Percentiles rank a stretch among this genome's conserved stretches.
phyloP scores from a whole-genome alignment of 2,329 filamentous ascomycete genomes.

The Oidium heveae region DNA sequence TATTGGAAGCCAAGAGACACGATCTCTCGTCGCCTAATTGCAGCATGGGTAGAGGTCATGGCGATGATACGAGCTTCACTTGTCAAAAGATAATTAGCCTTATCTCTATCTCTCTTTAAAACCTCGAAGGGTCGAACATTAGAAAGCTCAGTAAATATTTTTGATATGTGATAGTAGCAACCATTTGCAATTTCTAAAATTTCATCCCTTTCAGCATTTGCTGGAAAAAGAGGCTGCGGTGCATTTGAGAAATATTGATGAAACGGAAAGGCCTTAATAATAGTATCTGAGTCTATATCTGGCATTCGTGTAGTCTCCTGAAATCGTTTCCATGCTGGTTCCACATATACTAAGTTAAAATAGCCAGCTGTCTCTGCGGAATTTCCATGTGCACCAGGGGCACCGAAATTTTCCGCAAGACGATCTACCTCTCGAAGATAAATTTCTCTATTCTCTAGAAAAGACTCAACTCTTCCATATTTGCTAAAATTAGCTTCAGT shows the following conservation, averaged over 20 bases:
- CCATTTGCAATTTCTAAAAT: slow-evolving; percentile 54
- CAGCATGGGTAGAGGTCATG: slow-evolving; percentile 96
- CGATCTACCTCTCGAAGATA: slow-evolving; percentile 68
- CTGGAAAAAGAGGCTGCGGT: slow-evolving; percentile 61
- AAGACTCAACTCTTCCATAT: slow-evolving; percentile 80
- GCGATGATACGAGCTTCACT: slow-evolving; percentile 95
- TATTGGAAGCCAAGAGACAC: slow-evolving; percentile 84
- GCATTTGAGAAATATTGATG: slow-evolving; percentile 67
- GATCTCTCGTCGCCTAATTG: slow-evolving; percentile 81
- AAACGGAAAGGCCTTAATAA: slow-evolving; percentile 64
- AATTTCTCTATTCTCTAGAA: slow-evolving; percentile 61
- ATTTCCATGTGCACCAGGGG: slow-evolving; percentile 81
- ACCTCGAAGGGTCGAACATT: slow-evolving; percentile 93
- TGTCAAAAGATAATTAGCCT: slow-evolving; percentile 82
- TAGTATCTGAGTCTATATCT: slow-evolving; percentile 29
- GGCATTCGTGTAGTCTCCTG: slow-evolving; percentile 35
- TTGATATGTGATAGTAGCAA: slow-evolving; percentile 69
- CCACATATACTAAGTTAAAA: slow-evolving; percentile 79
- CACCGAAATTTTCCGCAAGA: slow-evolving; percentile 60
- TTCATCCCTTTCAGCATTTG: slow-evolving; percentile 35
- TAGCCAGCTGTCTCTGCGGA: slow-evolving; percentile 94
- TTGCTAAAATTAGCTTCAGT: slow-evolving; percentile 80
- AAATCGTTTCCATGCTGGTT: slow-evolving; percentile 73
- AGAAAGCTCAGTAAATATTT: slow-evolving; percentile 75
- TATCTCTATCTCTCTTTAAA: slow-evolving; percentile 64